Base-by-base conservation (phyloP, 257 asterid genomes). In the Pogostemon cablin region DNA sequence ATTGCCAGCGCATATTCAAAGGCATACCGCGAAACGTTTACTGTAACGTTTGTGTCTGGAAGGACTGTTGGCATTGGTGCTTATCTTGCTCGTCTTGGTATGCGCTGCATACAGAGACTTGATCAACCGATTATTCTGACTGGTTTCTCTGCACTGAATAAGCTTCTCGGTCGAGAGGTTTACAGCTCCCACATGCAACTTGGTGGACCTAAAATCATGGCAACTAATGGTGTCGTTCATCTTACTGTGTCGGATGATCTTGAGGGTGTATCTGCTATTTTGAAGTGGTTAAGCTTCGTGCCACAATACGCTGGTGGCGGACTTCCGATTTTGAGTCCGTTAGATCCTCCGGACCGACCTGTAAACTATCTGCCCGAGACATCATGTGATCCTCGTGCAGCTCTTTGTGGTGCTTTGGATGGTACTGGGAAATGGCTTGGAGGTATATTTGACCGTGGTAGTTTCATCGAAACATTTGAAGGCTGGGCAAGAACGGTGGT, bases 121-220 rank as follows among this genome's bases (percentile, higher is more conserved):
- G 99, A 95, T 72, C 98, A 91, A 62, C 99, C 98, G 0, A 95
- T 95, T 62, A 89, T 95, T 79, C 90, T 95, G 68, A 95, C 99
- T 0, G 99, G 98, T 58, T 95, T 91, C 81, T 95, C 99, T 12
- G 98, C 99, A 3, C 68, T 95, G 53, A 95, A 95, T 84, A 95
- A 91, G 86, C 97, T 95, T 75, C 83, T 95, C 47, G 98, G 97
- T 7, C 85, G 98, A 72, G 99, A 95, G 81, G 98, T 95, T 12
- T 91, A 95, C 56, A 95, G 98, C 83, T 95, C 99, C 12, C 96
- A 95, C 86, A 91, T 95, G 98, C 99, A 95, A 68, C 97, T 95
- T 6, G 99, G 99, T 4, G 99, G 99, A 7, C 99, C 99, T n/a
- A 91, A 95, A 80, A 89, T 91, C 58, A 95, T 95, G 99, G 97